Evolutionary conservation across 805 yeast species (phyloP).

Genomic region (Barnettozyma vustinii): DNA sequence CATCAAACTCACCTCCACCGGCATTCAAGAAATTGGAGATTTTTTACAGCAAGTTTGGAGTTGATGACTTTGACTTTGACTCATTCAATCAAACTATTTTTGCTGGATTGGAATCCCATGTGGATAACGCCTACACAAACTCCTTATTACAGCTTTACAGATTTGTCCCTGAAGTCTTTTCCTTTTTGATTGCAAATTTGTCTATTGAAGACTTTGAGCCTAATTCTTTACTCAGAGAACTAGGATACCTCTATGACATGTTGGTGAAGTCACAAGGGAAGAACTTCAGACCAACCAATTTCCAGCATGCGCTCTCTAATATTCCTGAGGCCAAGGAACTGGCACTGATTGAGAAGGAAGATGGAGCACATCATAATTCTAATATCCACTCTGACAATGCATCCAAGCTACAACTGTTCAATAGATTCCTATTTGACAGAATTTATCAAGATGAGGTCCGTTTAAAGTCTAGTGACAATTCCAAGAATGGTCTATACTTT

Average conservation of each 20-base stretch:
- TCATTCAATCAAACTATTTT: constrained; percentile 69
- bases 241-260: constrained; percentile 92
- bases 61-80: constrained; percentile 87
- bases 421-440: constrained; percentile 50
- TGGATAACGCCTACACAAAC: constrained; percentile 73
- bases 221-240: constrained; percentile 61
- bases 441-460: constrained; percentile 44
- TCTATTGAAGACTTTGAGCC: constrained; percentile 45
- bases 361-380: neutral
- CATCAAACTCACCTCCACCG: constrained; percentile 51
- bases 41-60: constrained; percentile 84
- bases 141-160: constrained; percentile 75
- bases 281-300: constrained; percentile 79
- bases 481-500: constrained; percentile 8
- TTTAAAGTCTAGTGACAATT: constrained; percentile 18
- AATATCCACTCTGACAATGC: constrained; percentile 19
- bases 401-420: constrained; percentile 43
- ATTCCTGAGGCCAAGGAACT: constrained; percentile 45
- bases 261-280: constrained; percentile 71
- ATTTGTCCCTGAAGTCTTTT: constrained; percentile 68
- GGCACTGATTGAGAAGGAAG: constrained; percentile 48
- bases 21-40: constrained; percentile 73
- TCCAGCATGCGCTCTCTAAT: constrained; percentile 48
- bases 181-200: constrained; percentile 51
- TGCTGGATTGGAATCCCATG: constrained; percentile 87